Evolutionary conservation across 371 early-diverging fungal genomes (phyloP).

Genomic region (Furculomyces boomerangus): DNA sequence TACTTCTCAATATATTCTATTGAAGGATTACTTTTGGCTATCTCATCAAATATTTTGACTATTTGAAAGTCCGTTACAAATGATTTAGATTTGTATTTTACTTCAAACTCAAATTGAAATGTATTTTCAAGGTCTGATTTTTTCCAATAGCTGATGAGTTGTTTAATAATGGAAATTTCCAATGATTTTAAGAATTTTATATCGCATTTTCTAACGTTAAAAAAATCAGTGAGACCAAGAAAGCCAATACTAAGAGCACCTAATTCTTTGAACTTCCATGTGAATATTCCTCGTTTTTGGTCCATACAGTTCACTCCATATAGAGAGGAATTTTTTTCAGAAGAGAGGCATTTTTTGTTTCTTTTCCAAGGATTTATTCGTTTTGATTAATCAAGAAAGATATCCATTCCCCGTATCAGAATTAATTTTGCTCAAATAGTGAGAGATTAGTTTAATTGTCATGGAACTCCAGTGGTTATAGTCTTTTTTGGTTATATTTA

Average conservation of each 20-base stretch:
- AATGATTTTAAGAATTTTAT: not conserved
- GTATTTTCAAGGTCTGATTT: not conserved
- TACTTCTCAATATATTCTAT: not conserved
- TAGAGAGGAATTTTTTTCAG: not conserved
- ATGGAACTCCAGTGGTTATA: not conserved
- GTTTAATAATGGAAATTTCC: not conserved
- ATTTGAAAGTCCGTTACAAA: not conserved
- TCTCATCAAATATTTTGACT: not conserved
- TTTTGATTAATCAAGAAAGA: not conserved
- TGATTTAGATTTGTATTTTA: not conserved
- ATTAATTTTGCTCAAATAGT: not conserved
- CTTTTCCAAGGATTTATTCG: not conserved
- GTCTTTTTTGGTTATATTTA: not conserved
- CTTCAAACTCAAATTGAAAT: not conserved
- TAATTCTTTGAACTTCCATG: not conserved
- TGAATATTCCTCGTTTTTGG: not conserved
- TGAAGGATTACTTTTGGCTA: not conserved
- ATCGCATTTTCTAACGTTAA: not conserved
- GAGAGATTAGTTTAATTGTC: not conserved
- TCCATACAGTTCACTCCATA: not conserved
- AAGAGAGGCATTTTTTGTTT: not conserved
- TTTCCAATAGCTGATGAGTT: not conserved
- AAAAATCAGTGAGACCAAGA: not conserved
- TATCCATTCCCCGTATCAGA: not conserved
- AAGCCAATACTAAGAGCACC: not conserved